Evolutionary conservation across 2,329 filamentous ascomycete genomes (phyloP).

Genomic region (Trichophyton equinum): DNA sequence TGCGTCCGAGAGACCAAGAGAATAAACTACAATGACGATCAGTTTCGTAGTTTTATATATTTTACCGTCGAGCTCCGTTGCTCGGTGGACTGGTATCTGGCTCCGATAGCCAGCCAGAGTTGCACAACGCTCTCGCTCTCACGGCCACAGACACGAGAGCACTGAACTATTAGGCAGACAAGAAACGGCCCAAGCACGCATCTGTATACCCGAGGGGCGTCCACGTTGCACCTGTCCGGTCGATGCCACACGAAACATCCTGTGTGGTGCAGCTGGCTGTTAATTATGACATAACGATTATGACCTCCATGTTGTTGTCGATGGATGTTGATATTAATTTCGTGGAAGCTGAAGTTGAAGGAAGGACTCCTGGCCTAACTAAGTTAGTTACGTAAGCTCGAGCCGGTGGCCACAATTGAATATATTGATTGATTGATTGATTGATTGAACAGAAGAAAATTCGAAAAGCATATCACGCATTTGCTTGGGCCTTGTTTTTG

Average conservation of each 20-base stretch:
- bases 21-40: neutral
- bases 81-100: neutral
- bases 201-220: neutral
- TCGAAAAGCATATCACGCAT: neutral
- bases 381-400: neutral
- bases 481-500: neutral
- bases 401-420: neutral
- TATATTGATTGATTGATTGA: neutral
- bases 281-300: neutral
- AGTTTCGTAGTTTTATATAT: slow-evolving; percentile 1
- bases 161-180: neutral
- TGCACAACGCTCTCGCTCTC: neutral
- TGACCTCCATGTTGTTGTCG: neutral
- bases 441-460: neutral
- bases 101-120: neutral
- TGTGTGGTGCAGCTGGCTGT: neutral
- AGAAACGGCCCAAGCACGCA: neutral
- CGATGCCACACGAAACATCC: neutral
- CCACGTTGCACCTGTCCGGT: slow-evolving; percentile 1
- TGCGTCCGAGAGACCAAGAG: neutral
- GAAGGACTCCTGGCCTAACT: too few species aligned
- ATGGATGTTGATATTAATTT: neutral
- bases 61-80: neutral
- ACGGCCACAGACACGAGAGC: neutral
- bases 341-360: neutral